These are phyloP conservation scores for Phytophthora quininea DNA, from an alignment of 352 stramenopile genomes.

Conservation along the genomic window DNA sequence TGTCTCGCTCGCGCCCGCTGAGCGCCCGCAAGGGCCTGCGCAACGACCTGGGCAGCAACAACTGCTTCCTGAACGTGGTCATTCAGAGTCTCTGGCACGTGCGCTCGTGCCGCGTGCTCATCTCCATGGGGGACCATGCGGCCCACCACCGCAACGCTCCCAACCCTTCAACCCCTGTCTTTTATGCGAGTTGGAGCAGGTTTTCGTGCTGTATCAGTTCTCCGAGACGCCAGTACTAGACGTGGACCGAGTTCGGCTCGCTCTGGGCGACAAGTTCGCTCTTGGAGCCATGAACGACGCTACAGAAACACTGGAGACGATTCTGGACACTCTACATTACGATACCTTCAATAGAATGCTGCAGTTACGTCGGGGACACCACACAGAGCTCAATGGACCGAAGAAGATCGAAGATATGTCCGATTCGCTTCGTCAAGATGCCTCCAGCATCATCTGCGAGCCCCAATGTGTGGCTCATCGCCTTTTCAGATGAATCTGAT, in stretches of 20 bases:
- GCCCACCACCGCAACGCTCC: conserved; percentile 66
- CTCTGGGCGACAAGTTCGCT: conserved; percentile 66
- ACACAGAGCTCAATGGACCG: neutral
- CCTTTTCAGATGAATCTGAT: conserved; percentile 89
- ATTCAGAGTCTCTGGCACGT: conserved; percentile 92
- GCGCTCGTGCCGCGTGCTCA: conserved; percentile 82
- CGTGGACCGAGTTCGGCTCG: conserved; percentile 73
- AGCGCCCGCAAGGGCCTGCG: conserved; percentile 82
- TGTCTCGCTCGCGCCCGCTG: conserved; percentile 14
- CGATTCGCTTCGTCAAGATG: conserved; percentile 60
- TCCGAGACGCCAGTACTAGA: conserved; percentile 76
- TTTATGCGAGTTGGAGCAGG: conserved; percentile 85
- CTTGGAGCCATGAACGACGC: conserved; percentile 88
- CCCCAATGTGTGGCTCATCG: conserved; percentile 82
- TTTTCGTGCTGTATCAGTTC: conserved; percentile 88
- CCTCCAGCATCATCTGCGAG: conserved; percentile 72
- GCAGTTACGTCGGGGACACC: conserved; percentile 39
- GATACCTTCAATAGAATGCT: conserved; percentile 84
- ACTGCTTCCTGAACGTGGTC: conserved; percentile 93
- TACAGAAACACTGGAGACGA: conserved; percentile 83
- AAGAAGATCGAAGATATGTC: conserved; percentile 47
- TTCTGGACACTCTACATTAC: conserved; percentile 78
- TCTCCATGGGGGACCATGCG: conserved; percentile 79
- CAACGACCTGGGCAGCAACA: conserved; percentile 88
- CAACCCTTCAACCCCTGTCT: conserved; percentile 59